Evolutionary conservation across 805 yeast species (phyloP).

Genomic region (Yueomyces sp.): DNA sequence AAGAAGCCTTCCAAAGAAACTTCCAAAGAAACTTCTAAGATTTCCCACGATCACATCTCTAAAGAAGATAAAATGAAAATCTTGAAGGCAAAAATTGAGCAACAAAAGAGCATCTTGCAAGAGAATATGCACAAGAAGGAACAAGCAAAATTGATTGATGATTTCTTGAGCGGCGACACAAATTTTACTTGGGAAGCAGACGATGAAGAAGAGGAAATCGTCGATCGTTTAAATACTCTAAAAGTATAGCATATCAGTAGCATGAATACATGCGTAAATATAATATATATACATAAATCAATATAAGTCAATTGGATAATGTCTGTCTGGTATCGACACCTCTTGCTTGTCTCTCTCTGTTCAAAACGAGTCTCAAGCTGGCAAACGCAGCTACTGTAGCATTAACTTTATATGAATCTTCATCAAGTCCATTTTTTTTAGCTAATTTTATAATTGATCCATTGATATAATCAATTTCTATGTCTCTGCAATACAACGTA

Average conservation of each 20-base stretch:
- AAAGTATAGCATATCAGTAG: neutral
- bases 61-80: slow-evolving; percentile 7
- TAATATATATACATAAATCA: neutral
- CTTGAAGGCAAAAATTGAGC: slow-evolving; percentile 19
- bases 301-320: neutral
- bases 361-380: slow-evolving; percentile 21
- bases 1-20: no score
- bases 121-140: slow-evolving; percentile 14
- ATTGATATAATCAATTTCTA: slow-evolving; percentile 75
- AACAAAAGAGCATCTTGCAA: slow-evolving; percentile 15
- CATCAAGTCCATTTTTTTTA: slow-evolving; percentile 24
- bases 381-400: slow-evolving; percentile 23
- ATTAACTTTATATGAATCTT: slow-evolving; percentile 19
- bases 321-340: neutral
- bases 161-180: slow-evolving; percentile 17
- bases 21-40: no score
- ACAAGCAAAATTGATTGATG: slow-evolving; percentile 16
- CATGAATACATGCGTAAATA: neutral
- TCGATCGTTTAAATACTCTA: slow-evolving; percentile 9
- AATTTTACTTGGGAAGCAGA: slow-evolving; percentile 20
- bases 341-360: slow-evolving; percentile 10
- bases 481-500: slow-evolving; percentile 33
- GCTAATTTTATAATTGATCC: slow-evolving; percentile 62
- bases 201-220: slow-evolving; percentile 15
- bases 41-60: neutral